Conservation (phyloP, 2,329 filamentous ascomycete genomes). For the Arthrobotrys musiformis region DNA sequence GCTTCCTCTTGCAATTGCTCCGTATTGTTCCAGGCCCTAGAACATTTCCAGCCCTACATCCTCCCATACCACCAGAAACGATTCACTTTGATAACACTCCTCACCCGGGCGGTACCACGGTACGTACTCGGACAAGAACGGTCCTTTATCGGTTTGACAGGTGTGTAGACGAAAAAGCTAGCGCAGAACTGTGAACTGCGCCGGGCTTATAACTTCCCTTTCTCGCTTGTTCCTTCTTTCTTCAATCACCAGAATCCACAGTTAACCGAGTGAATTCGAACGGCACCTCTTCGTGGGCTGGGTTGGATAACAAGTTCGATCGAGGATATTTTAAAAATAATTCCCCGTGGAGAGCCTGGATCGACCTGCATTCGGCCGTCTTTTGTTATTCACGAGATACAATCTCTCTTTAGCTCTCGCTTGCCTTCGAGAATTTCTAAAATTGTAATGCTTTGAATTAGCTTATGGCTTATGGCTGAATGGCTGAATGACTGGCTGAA, state of each 20-base stretch:
- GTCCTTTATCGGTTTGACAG: constrained; percentile 31
- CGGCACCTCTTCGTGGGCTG: background rate
- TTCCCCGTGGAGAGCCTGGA: background rate
- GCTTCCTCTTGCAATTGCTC: background rate
- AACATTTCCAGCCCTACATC: background rate
- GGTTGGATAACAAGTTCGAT: background rate
- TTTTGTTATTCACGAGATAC: background rate
- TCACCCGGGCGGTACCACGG: constrained; percentile 19
- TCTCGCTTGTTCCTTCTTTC: constrained; percentile 17
- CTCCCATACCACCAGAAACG: background rate
- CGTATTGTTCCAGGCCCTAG: background rate
- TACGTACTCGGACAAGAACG: background rate
- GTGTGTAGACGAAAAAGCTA: constrained; percentile 31
- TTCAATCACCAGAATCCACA: constrained; percentile 6
- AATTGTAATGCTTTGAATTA: background rate
- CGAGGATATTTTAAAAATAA: background rate
- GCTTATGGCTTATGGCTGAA: constrained; percentile 5
- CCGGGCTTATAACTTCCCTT: constrained; percentile 19
- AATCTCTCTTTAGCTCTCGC: background rate
- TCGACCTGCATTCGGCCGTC: background rate
- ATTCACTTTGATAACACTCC: constrained; percentile 15
- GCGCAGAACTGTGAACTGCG: constrained; percentile 13
- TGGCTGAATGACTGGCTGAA: background rate
- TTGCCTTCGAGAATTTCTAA: background rate
- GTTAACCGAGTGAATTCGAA: background rate